phyloP scores from a whole-genome alignment of 2,329 filamentous ascomycete species.

The Grosmannia huntii region DNA sequence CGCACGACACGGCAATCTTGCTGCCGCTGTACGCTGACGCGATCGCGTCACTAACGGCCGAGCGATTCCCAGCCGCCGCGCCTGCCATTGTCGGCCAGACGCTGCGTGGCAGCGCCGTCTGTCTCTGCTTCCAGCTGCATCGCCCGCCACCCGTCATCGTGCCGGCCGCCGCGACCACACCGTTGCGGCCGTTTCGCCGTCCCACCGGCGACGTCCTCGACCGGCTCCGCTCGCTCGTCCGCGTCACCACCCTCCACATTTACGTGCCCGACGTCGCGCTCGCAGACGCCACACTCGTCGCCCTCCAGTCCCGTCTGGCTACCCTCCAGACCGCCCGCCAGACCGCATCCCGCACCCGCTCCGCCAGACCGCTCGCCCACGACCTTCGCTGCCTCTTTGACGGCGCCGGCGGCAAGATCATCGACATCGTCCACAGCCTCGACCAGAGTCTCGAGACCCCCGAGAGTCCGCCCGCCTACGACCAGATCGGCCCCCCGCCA shows the following conservation, averaged over 20 bases:
- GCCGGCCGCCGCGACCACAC: not conserved
- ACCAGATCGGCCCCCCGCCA: not conserved
- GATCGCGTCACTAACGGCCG: not conserved
- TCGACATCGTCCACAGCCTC: not conserved
- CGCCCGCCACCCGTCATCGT: not conserved
- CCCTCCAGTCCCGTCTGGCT: not conserved
- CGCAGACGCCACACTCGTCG: not conserved
- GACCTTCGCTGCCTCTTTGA: not conserved
- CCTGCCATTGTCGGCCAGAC: not conserved
- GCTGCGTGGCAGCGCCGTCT: not conserved
- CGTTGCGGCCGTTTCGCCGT: not conserved
- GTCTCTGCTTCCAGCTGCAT: not conserved
- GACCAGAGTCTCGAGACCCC: too few species aligned
- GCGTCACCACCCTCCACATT: not conserved
- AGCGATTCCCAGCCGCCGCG: not conserved
- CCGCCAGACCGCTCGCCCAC: not conserved
- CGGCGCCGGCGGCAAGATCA: not conserved
- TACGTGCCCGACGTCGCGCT: not conserved
- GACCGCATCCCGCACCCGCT: not conserved
- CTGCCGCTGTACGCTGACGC: not conserved
- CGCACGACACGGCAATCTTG: not conserved
- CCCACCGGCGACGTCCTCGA: not conserved
- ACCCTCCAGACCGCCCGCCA: not conserved
- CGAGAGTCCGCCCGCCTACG: not conserved
- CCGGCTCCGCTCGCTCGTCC: not conserved